phyloP scores from a whole-genome alignment of 306 rosid genomes.

The Medicago lupulina region DNA sequence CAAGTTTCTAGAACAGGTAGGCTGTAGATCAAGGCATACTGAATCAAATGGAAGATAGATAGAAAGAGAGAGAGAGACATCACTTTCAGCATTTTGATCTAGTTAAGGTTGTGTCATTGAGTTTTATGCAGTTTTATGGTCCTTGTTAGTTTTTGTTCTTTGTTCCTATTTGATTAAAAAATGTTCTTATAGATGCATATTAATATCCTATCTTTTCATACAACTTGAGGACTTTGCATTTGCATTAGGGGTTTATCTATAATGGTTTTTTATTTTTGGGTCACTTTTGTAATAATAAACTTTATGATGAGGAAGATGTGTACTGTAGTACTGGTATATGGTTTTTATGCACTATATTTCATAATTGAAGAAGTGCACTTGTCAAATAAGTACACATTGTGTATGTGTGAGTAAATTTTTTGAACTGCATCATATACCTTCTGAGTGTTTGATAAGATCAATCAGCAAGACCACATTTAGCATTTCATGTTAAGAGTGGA shows the following conservation, averaged over 20 bases:
- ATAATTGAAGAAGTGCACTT: no score
- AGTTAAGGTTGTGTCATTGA: slow-evolving; percentile 13
- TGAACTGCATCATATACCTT: no score
- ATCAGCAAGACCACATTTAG: no score
- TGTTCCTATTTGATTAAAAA: slow-evolving; percentile 6
- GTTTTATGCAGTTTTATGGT: not conserved
- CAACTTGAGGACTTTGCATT: slow-evolving; percentile 30
- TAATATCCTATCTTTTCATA: slow-evolving; percentile 26
- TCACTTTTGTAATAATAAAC: not conserved
- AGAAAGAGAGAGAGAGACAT: slow-evolving; percentile 4
- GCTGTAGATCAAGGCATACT: slow-evolving; percentile 66
- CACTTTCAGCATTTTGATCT: slow-evolving; percentile 9
- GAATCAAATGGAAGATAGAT: slow-evolving; percentile 71
- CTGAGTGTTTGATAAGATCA: no score
- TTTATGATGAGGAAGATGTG: slow-evolving; percentile 20
- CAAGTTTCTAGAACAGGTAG: slow-evolving; percentile 82
- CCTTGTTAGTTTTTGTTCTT: slow-evolving; percentile 22
- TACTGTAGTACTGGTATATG: not conserved
- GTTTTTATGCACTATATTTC: not conserved
- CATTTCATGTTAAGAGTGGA: no score
- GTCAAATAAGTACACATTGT: no score
- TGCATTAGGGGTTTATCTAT: slow-evolving; percentile 5
- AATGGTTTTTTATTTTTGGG: not conserved
- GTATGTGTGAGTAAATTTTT: no score
- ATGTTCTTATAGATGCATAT: slow-evolving; percentile 24